Conservation (phyloP, 2,329 filamentous ascomycete species). For the Amauroascus verrucosus region DNA sequence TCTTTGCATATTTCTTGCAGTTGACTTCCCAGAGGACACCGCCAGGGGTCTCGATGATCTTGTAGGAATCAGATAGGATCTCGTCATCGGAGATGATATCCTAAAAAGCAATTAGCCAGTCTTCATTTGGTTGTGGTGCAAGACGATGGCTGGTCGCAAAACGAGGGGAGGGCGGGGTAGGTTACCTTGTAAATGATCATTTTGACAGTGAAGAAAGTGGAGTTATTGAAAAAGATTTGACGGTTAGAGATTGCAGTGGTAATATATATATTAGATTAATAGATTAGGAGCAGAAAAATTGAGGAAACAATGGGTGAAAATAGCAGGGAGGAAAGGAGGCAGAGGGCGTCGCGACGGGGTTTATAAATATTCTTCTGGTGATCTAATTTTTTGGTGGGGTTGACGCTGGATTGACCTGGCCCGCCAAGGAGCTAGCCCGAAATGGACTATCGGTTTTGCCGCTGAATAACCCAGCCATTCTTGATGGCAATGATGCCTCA, state of each 20-base stretch:
- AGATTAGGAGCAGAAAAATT: too few relatives aligned
- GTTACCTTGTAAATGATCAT: conserved; percentile 68
- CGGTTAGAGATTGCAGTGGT: too few relatives aligned
- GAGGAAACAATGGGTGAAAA: background rate
- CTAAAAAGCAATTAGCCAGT: conserved; percentile 40
- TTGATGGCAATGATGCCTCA: too few relatives aligned
- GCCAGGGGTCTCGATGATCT: conserved; percentile 63
- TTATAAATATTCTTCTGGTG: background rate
- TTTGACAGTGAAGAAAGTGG: conserved; percentile 35
- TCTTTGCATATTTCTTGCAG: conserved; percentile 79
- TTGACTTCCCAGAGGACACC: conserved; percentile 79
- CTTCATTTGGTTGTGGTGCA: background rate
- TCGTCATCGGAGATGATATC: conserved; percentile 85
- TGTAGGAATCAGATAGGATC: conserved; percentile 91
- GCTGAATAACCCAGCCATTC: too few relatives aligned
- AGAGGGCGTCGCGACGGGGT: background rate
- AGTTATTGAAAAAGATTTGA: background rate
- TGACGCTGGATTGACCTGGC: too few relatives aligned
- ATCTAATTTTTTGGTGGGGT: background rate
- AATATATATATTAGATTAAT: too few relatives aligned
- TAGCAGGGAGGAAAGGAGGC: background rate
- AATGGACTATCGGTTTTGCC: too few relatives aligned
- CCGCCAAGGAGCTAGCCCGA: too few relatives aligned
- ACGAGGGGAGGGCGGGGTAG: conserved; percentile 7
- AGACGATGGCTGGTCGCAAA: too few relatives aligned